These are phyloP conservation scores for Yarrowia deformans DNA, from an alignment of 805 yeast species.

Conservation along the genomic window DNA sequence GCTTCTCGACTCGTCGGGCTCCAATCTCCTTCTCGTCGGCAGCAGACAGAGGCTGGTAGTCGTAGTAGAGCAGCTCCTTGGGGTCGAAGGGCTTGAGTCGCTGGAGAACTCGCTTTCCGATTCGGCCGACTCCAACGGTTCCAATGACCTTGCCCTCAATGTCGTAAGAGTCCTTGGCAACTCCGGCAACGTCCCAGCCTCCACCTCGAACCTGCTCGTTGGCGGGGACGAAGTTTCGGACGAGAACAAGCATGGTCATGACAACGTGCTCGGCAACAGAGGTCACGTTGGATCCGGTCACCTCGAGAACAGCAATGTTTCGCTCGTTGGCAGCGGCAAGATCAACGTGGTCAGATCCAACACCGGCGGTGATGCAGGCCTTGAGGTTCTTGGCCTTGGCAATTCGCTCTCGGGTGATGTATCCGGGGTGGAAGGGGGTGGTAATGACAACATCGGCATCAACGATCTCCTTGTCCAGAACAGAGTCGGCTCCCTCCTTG, in stretches of 20 bases:
- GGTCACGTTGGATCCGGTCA: slow-evolving; percentile 60
- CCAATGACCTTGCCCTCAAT: slow-evolving; percentile 60
- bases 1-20: slow-evolving; percentile 54
- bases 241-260: slow-evolving; percentile 58
- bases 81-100: slow-evolving; percentile 60
- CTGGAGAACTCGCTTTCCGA: slow-evolving; percentile 64
- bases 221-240: slow-evolving; percentile 58
- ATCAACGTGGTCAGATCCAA: slow-evolving; percentile 66
- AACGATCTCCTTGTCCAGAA: slow-evolving; percentile 67
- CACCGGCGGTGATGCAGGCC: slow-evolving; percentile 60
- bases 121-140: slow-evolving; percentile 69
- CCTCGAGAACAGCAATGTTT: slow-evolving; percentile 60
- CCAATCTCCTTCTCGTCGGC: slow-evolving; percentile 57
- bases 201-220: slow-evolving; percentile 56
- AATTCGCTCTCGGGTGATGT: slow-evolving; percentile 66
- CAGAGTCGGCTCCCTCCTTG: slow-evolving; percentile 68
- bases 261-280: slow-evolving; percentile 67
- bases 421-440: slow-evolving; percentile 85
- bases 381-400: slow-evolving; percentile 52
- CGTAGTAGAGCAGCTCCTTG: slow-evolving; percentile 59
- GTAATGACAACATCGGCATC: slow-evolving; percentile 81
- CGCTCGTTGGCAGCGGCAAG: slow-evolving; percentile 53
- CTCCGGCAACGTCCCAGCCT: slow-evolving; percentile 56
- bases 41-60: slow-evolving; percentile 54
- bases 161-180: slow-evolving; percentile 58